phyloP scores from a whole-genome alignment of 768 basidiomycete species.

The Podaxis sp. region DNA sequence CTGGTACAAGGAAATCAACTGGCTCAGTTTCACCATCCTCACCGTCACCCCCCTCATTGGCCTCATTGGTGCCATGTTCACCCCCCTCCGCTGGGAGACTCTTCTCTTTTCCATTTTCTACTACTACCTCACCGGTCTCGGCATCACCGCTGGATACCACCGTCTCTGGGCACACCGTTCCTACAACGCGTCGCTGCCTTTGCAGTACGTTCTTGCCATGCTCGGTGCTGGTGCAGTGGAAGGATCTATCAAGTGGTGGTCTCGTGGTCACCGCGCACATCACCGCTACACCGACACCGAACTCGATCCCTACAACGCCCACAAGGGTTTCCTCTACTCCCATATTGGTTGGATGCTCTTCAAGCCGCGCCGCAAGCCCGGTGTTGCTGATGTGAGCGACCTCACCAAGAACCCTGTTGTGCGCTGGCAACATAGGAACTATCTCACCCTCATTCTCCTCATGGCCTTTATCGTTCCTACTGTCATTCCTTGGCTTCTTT shows the following conservation, averaged over 20 bases:
- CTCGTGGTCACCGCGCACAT: conserved; percentile 94
- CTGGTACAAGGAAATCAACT: conserved; percentile 64
- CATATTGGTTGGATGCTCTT: conserved; percentile 94
- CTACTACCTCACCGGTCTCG: conserved; percentile 61
- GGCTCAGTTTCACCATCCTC: conserved; percentile 73
- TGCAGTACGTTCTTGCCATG: conserved; percentile 83
- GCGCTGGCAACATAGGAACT: conserved; percentile 86
- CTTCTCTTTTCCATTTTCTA: conserved; percentile 46
- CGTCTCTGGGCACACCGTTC: conserved; percentile 96
- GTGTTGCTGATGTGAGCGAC: conserved; percentile 88
- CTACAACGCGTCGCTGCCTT: conserved; percentile 85
- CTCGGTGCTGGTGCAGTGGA: conserved; percentile 92
- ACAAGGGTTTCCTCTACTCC: conserved; percentile 83
- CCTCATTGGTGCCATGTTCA: conserved; percentile 68
- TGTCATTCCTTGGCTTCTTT: conserved; percentile 71
- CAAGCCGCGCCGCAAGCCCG: conserved; percentile 87
- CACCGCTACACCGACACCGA: conserved; percentile 97
- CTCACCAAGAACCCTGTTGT: conserved; percentile 78
- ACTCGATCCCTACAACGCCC: conserved; percentile 93
- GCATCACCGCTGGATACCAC: conserved; percentile 94
- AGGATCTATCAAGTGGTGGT: conserved; percentile 99
- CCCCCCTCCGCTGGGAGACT: conserved; percentile 72
- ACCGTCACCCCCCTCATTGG: conserved; percentile 73
- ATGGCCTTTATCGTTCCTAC: conserved; percentile 79
- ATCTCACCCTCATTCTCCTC: conserved; percentile 64